These are phyloP conservation scores for Malassezia sp. DNA, from an alignment of 1,284 basidiomycete genomes.

Conservation along the genomic window DNA sequence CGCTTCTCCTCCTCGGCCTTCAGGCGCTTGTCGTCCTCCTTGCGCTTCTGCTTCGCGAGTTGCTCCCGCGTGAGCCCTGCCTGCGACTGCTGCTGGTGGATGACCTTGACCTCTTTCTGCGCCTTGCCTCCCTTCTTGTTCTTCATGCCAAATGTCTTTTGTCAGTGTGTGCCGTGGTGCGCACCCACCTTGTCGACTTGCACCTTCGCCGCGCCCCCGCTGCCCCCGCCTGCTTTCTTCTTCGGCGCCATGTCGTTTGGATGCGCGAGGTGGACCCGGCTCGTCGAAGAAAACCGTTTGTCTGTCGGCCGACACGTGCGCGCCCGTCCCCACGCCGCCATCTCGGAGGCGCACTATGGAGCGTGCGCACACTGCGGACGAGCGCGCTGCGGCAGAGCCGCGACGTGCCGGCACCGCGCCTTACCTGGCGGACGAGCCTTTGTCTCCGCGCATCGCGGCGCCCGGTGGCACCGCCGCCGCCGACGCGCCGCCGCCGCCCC, in stretches of 20 bases:
- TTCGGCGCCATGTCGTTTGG: slow-evolving; percentile 34
- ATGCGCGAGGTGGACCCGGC: background rate
- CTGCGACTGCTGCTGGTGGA: slow-evolving; percentile 59
- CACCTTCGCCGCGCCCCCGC: slow-evolving; percentile 50
- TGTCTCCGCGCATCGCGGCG: too few species aligned
- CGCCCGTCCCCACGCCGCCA: background rate
- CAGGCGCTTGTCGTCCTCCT: slow-evolving; percentile 68
- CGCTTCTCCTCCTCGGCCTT: slow-evolving; percentile 75
- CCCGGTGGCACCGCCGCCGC: too few species aligned
- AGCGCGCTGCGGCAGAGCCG: too few species aligned
- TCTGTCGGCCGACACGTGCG: slow-evolving; percentile 11
- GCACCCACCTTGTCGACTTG: slow-evolving; percentile 29
- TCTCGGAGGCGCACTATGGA: slow-evolving; percentile 1
- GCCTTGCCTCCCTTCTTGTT: slow-evolving; percentile 82
- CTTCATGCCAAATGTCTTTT: slow-evolving; percentile 73
- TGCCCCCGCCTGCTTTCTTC: slow-evolving; percentile 23
- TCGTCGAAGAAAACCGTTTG: slow-evolving; percentile 1
- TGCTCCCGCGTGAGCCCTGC: slow-evolving; percentile 66
- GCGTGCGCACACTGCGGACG: background rate
- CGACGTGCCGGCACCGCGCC: too few species aligned
- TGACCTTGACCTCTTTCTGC: slow-evolving; percentile 66
- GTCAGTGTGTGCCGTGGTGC: background rate
- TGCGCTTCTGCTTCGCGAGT: slow-evolving; percentile 63
- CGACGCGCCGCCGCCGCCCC: too few species aligned
- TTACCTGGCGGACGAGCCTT: too few species aligned